phyloP scores from a whole-genome alignment of 2,329 filamentous ascomycete genomes.

The Plenodomus biglobosus region DNA sequence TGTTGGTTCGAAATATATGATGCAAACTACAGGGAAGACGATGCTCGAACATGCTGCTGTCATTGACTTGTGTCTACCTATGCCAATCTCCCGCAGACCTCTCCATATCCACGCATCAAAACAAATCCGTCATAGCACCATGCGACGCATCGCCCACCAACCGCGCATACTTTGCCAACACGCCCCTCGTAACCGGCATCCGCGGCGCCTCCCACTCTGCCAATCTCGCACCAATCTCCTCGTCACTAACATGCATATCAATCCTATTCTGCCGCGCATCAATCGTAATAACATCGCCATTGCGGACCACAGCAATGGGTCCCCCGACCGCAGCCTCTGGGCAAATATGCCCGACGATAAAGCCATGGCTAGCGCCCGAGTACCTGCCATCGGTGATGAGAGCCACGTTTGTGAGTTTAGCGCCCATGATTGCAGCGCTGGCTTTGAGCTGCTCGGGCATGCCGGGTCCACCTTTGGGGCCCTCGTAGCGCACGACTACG shows the following conservation, averaged over 20 bases:
- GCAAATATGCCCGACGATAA: constrained; percentile 90
- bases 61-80: too few relatives aligned
- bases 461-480: constrained; percentile 87
- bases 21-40: too few relatives aligned
- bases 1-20: too few relatives aligned
- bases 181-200: constrained; percentile 75
- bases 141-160: constrained; percentile 90
- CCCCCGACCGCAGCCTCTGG: constrained; percentile 89
- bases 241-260: constrained; percentile 70
- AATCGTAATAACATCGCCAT: constrained; percentile 84
- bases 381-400: constrained; percentile 92
- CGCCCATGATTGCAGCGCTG: constrained; percentile 88
- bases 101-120: constrained; percentile 45
- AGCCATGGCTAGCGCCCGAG: constrained; percentile 83
- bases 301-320: constrained; percentile 77
- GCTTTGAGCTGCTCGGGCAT: constrained; percentile 96
- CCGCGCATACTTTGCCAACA: constrained; percentile 84
- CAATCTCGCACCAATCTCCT: constrained; percentile 67
- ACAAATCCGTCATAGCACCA: constrained; percentile 84
- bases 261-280: constrained; percentile 75
- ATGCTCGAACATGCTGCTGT: too few relatives aligned
- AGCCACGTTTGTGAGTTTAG: constrained; percentile 81
- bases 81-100: neutral
- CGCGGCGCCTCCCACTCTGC: constrained; percentile 70
- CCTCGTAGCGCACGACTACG: constrained; percentile 88